A percentile compares a stretch with the other conserved stretches of the same genome.
phyloP scores from a whole-genome alignment of 768 basidiomycete species.

The Cystofilobasidium capitatum region DNA sequence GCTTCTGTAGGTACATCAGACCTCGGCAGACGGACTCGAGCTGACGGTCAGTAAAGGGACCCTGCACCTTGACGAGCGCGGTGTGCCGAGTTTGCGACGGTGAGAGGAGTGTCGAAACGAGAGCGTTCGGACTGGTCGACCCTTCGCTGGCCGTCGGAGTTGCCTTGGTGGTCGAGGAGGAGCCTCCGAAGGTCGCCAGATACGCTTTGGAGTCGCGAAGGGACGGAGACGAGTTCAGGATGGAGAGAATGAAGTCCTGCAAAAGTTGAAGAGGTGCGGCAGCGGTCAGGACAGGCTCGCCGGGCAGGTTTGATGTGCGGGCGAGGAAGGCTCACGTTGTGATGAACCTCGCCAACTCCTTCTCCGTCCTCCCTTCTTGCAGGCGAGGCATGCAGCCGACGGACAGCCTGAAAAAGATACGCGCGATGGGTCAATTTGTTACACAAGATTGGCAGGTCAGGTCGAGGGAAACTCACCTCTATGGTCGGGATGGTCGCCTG shows the following conservation, averaged over 20 bases:
- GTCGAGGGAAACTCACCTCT: too few relatives aligned
- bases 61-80: slow-evolving; percentile 91
- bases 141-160: slow-evolving; percentile 31
- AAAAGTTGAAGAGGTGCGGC: neutral
- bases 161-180: slow-evolving; percentile 28
- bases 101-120: slow-evolving; percentile 51
- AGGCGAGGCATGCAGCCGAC: neutral
- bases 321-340: slow-evolving; percentile 10
- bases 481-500: too few relatives aligned
- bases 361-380: neutral
- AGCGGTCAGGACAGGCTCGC: neutral
- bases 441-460: neutral
- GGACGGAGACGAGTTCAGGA: slow-evolving; percentile 85
- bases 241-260: slow-evolving; percentile 92
- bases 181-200: slow-evolving; percentile 68
- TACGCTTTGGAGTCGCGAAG: slow-evolving; percentile 81
- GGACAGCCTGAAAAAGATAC: neutral
- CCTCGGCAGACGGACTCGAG: slow-evolving; percentile 88
- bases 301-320: neutral
- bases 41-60: slow-evolving; percentile 85
- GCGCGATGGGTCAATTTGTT: too few relatives aligned
- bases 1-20: slow-evolving; percentile 88
- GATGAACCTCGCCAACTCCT: neutral
- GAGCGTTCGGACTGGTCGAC: slow-evolving; percentile 37
- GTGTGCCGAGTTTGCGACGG: slow-evolving; percentile 68